Evolutionary conservation across 2,329 filamentous ascomycete genomes (phyloP), one percentile per base, ranked within the genome.

Genomic region (Fusarium redolens): DNA sequence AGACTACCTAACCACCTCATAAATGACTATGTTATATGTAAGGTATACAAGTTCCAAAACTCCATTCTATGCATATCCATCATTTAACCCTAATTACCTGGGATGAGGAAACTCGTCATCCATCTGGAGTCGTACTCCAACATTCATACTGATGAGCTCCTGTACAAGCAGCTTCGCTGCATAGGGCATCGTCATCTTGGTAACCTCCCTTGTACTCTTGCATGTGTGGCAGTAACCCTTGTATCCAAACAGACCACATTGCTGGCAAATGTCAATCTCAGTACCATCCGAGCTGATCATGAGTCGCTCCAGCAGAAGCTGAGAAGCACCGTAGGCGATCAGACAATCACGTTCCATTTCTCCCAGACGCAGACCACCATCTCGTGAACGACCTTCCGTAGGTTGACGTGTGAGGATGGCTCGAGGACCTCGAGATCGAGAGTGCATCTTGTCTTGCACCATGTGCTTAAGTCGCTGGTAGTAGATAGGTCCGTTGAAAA

Each of bases 381-480:
- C 94, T 64, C 96, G 87, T 13, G 95, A 97, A 77, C 96, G 91
- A 86, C 96, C 96, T 85, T 99, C 96, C 0, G 96, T 99, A 1
- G 96, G 96, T 81, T 99, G 96, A 14, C 96, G 91, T 2, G 96
- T 99, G 31, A 99, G 87, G 73, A 97, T 96, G 31, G 96, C 96
- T 17, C 93, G 89, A 0, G 96, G 97, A 1, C 97, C 97, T 18
- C 94, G 92, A 4, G 96, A 92, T 69, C 96, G 94, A 37, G 94
- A 96, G 84, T 99, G 96, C 96, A 99, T 98, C 85, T 99, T 99
- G 82, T 99, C 96, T 82, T 98, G 95, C 7, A 99, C 96, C 96
- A 99, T 99, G 88, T 99, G 96, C 89, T 99, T 99, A 74, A 99
- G 90, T 75, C 97, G 97, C 86, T 99, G 96, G 86, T 99, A 99